phyloP scores from a whole-genome alignment of 768 basidiomycete genomes.

The Candolleomyces eurysporus region DNA sequence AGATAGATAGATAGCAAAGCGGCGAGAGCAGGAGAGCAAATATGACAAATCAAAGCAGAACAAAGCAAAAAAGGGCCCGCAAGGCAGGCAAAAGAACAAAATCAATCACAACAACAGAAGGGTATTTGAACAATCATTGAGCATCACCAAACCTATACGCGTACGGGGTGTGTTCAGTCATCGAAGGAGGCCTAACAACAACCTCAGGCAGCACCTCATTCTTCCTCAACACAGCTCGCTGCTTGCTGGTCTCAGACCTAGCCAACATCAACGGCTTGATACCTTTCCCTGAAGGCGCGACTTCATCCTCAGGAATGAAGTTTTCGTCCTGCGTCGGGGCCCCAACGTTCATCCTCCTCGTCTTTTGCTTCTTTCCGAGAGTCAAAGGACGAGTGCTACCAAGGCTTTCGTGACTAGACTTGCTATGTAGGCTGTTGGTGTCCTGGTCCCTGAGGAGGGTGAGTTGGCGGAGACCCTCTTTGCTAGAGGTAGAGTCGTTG shows the following conservation, averaged over 20 bases:
- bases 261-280: constrained; percentile 60
- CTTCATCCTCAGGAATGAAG: constrained; percentile 30
- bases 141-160: constrained; percentile 43
- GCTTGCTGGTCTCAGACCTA: constrained; percentile 62
- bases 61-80: neutral
- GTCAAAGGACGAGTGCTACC: constrained; percentile 52
- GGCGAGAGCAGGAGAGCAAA: neutral
- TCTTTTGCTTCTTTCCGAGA: constrained; percentile 55
- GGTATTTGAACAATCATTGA: neutral
- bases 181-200: constrained; percentile 60
- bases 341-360: constrained; percentile 20
- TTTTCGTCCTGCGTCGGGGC: constrained; percentile 36
- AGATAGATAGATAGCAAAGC: neutral
- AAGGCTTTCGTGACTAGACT: constrained; percentile 14
- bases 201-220: constrained; percentile 58
- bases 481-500: constrained; percentile 28
- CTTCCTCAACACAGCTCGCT: constrained; percentile 55
- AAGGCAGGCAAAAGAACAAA: neutral
- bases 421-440: constrained; percentile 34
- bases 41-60: neutral
- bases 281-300: constrained; percentile 38
- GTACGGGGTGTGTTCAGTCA: constrained; percentile 41
- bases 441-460: constrained; percentile 62
- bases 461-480: constrained; percentile 57
- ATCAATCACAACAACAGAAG: neutral